phyloP scores from a whole-genome alignment of 192 early-diverging fungal genomes.

The Coemansia sp. region DNA sequence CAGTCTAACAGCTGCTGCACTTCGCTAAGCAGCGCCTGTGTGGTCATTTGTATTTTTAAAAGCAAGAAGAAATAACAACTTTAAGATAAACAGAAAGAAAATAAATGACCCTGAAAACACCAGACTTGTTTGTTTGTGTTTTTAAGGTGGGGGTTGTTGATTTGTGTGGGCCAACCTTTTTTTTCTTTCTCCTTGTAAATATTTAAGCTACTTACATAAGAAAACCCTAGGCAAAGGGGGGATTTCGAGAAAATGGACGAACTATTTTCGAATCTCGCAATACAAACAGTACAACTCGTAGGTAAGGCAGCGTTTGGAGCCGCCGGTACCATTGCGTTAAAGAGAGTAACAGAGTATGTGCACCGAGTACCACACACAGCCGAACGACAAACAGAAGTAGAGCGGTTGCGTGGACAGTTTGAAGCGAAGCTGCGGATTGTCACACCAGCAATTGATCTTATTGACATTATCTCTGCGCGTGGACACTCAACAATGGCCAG shows the following conservation, averaged over 20 bases:
- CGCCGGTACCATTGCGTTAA: constrained; percentile 52
- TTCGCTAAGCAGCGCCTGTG: constrained; percentile 22
- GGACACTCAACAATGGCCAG: constrained; percentile 62
- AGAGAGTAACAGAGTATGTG: constrained; percentile 52
- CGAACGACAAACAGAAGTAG: constrained; percentile 31
- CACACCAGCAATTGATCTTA: constrained; percentile 69
- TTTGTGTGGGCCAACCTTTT: neutral
- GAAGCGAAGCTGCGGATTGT: constrained; percentile 58
- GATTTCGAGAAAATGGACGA: constrained; percentile 55
- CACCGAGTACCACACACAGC: constrained; percentile 21
- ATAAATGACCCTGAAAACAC: neutral
- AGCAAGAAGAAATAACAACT: neutral
- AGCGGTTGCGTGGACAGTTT: constrained; percentile 47
- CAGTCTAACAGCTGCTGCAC: constrained; percentile 41
- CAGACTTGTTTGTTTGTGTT: neutral
- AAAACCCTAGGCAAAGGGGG: neutral
- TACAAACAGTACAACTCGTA: constrained; percentile 61
- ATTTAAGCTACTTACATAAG: neutral
- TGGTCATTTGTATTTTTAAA: constrained; percentile 4
- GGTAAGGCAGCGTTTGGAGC: constrained; percentile 62
- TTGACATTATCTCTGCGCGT: constrained; percentile 63
- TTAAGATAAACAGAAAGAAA: constrained; percentile 1
- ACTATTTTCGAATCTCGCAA: constrained; percentile 61
- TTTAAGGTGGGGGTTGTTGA: neutral
- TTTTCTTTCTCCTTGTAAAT: neutral